A percentile compares a stretch with the other conserved stretches of the same genome.
These are phyloP conservation scores for Zea mays DNA, from an alignment of 176 grass and related monocot species.

Conservation along the genomic window DNA sequence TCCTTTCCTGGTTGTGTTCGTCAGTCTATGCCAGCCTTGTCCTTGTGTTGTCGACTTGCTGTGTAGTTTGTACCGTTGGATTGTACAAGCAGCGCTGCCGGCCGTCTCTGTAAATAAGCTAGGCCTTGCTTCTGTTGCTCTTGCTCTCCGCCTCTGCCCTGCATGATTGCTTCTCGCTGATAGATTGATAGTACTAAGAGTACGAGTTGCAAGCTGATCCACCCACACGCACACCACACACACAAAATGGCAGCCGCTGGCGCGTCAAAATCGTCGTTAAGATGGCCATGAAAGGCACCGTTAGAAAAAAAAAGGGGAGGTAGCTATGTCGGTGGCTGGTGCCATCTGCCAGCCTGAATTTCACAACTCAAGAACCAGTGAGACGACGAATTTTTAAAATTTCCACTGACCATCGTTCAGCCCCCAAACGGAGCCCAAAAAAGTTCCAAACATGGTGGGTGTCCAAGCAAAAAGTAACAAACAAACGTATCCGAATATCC, in stretches of 20 bases:
- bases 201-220: too few species aligned
- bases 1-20: too few species aligned
- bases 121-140: background rate
- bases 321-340: too few species aligned
- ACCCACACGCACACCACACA: too few species aligned
- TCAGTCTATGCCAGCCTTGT: too few species aligned
- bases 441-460: slow-evolving; percentile 21
- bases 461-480: slow-evolving; percentile 9
- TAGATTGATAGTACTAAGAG: too few species aligned
- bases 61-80: background rate
- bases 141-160: background rate
- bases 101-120: background rate
- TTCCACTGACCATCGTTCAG: background rate
- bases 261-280: background rate
- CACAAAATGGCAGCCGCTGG: background rate
- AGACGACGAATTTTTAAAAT: background rate
- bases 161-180: background rate
- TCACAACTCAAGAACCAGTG: background rate
- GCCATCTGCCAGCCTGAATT: too few species aligned
- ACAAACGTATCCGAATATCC: background rate
- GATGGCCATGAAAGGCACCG: background rate
- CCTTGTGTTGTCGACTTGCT: background rate
- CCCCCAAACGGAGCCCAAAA: slow-evolving; percentile 3
- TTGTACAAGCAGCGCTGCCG: background rate
- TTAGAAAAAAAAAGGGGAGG: too few species aligned